Evolutionary conservation across 2,329 filamentous ascomycete species (phyloP).

Genomic region (Fusarium tjaetaba): DNA sequence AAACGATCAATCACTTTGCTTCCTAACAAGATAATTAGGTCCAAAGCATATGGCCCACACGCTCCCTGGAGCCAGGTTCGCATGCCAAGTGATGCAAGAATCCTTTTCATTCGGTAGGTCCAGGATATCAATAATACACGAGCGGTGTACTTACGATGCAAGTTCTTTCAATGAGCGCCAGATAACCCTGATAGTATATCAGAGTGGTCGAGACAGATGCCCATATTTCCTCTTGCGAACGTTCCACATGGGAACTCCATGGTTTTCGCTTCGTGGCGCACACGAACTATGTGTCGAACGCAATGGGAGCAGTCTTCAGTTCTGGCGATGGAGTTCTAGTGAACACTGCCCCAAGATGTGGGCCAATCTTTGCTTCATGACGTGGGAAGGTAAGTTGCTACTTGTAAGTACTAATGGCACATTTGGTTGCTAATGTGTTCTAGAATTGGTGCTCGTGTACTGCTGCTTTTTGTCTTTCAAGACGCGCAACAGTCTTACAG

Average conservation of each 20-base stretch:
- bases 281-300: constrained; percentile 65
- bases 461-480: constrained; percentile 68
- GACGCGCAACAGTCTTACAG: constrained; percentile 57
- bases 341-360: constrained; percentile 60
- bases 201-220: constrained; percentile 54
- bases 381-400: constrained; percentile 65
- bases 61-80: constrained; percentile 54
- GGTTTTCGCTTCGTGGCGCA: constrained; percentile 61
- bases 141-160: constrained; percentile 3
- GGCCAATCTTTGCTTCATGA: constrained; percentile 65
- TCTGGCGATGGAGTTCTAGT: constrained; percentile 62
- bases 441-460: constrained; percentile 69
- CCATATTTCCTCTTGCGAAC: constrained; percentile 61
- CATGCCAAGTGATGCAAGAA: constrained; percentile 59
- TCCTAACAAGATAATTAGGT: constrained; percentile 47
- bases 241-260: constrained; percentile 51
- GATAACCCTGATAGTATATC: constrained; percentile 63
- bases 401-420: not conserved
- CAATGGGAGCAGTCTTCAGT: constrained; percentile 58
- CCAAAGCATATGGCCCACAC: constrained; percentile 58
- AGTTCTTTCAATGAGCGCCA: constrained; percentile 66
- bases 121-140: not conserved
- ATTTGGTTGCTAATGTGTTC: constrained; percentile 10
- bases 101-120: constrained; percentile 64
- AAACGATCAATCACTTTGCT: not conserved